These are phyloP conservation scores for Candida boleticola DNA, from an alignment of 805 yeast species.

Conservation along the genomic window DNA sequence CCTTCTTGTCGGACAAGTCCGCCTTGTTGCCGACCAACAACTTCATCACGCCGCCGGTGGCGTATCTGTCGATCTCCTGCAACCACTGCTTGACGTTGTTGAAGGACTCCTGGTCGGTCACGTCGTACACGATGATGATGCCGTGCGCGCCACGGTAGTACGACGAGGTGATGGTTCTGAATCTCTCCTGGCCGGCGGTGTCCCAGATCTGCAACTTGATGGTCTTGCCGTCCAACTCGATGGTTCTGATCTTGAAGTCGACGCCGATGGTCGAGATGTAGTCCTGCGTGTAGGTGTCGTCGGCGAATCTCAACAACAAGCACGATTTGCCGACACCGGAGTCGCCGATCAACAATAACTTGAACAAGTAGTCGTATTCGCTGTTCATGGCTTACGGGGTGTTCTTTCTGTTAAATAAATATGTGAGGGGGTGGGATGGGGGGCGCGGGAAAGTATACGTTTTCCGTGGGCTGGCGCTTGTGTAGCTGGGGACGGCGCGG, in stretches of 20 bases:
- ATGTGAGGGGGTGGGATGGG: background rate
- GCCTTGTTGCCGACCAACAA: constrained; percentile 95
- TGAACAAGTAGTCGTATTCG: constrained; percentile 97
- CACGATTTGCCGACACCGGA: constrained; percentile 90
- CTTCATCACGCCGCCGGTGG: constrained; percentile 96
- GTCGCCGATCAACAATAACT: constrained; percentile 92
- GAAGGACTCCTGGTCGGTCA: constrained; percentile 94
- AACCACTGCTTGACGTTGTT: constrained; percentile 97
- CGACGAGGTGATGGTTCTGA: constrained; percentile 92
- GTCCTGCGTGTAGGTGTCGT: constrained; percentile 93
- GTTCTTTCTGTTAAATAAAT: constrained; percentile 5
- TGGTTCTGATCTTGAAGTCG: constrained; percentile 95
- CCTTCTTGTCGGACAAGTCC: constrained; percentile 89
- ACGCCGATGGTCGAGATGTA: constrained; percentile 98
- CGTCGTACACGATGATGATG: constrained; percentile 95
- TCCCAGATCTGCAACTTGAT: constrained; percentile 97
- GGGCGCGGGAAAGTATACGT: background rate
- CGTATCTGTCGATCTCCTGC: constrained; percentile 97
- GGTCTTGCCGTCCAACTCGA: constrained; percentile 88
- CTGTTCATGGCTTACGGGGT: constrained; percentile 73
- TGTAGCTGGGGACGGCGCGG: background rate
- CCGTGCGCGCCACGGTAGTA: constrained; percentile 99
- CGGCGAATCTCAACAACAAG: constrained; percentile 86
- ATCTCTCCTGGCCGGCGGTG: constrained; percentile 96
- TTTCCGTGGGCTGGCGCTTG: background rate